These are phyloP conservation scores for Syncephalastrum racemosum DNA, from an alignment of 371 early-diverging fungal genomes.

Conservation along the genomic window DNA sequence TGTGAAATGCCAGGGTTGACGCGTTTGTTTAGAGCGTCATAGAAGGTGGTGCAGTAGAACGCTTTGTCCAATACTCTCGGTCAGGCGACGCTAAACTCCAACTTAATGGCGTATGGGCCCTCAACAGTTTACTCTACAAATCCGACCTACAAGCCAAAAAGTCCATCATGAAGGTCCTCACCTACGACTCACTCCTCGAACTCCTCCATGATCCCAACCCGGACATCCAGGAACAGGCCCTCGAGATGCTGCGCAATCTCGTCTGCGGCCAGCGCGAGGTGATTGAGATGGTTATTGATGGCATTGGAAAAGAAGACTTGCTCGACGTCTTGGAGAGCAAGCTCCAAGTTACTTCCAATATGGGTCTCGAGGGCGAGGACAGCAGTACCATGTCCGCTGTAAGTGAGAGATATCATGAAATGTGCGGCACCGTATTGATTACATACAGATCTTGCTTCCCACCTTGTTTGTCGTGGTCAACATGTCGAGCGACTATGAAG, in stretches of 20 bases:
- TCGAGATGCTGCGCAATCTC: constrained; percentile 79
- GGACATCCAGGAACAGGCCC: constrained; percentile 76
- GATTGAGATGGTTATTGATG: constrained; percentile 71
- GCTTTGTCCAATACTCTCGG: constrained; percentile 65
- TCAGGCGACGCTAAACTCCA: constrained; percentile 54
- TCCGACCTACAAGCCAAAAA: constrained; percentile 70
- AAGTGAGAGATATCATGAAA: constrained; percentile 3
- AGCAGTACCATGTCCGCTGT: constrained; percentile 21
- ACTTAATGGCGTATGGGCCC: constrained; percentile 82
- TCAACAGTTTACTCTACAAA: constrained; percentile 80
- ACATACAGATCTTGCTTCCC: constrained; percentile 34
- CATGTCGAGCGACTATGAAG: constrained; percentile 69
- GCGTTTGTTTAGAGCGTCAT: constrained; percentile 51
- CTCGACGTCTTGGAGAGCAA: constrained; percentile 70
- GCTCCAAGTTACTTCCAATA: constrained; percentile 42
- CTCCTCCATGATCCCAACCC: constrained; percentile 64
- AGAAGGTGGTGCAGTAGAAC: constrained; percentile 75
- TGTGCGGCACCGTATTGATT: neutral
- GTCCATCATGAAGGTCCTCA: constrained; percentile 68
- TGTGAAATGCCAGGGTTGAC: neutral
- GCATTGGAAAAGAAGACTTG: constrained; percentile 64
- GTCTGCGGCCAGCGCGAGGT: constrained; percentile 65
- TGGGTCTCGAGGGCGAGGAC: constrained; percentile 37
- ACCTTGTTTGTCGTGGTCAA: constrained; percentile 71
- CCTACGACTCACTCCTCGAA: constrained; percentile 61